Conservation (phyloP, 228 moss, liverwort and hornwort species). For the Sphagnum fallax region DNA sequence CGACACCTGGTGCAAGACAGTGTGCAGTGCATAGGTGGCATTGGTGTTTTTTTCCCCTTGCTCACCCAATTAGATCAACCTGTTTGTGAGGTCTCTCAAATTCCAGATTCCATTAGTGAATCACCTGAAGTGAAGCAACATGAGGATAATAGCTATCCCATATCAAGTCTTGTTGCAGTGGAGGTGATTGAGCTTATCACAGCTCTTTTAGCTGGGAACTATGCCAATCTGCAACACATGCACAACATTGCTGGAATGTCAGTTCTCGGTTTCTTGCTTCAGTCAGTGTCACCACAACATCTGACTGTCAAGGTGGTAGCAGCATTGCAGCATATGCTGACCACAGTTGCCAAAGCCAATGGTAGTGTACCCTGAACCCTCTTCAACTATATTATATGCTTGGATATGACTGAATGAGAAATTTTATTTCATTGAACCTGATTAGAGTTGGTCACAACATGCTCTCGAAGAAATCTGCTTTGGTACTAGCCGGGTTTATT, state of each 20-base stretch:
- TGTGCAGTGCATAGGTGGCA: conserved; percentile 84
- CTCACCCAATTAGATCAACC: conserved; percentile 75
- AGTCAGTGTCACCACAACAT: conserved; percentile 72
- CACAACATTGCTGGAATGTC: conserved; percentile 69
- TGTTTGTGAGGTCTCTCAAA: conserved; percentile 21
- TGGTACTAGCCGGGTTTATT: too few relatives aligned
- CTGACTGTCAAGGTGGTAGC: conserved; percentile 69
- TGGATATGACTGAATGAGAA: too few relatives aligned
- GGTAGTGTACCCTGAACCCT: conserved; percentile 18
- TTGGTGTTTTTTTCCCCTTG: conserved; percentile 77
- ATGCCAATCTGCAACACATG: conserved; percentile 74
- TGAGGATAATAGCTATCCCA: conserved; percentile 42
- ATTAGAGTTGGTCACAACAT: too few relatives aligned
- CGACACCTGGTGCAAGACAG: conserved; percentile 76
- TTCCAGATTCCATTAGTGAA: conserved; percentile 1
- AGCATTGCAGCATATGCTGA: conserved; percentile 68
- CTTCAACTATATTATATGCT: too few relatives aligned
- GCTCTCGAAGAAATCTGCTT: too few relatives aligned
- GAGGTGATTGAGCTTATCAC: conserved; percentile 73
- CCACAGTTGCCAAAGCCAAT: conserved; percentile 58
- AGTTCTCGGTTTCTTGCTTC: conserved; percentile 68
- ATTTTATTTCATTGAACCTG: too few relatives aligned
- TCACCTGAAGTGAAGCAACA: conserved; percentile 17
- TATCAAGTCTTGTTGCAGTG: conserved; percentile 65
- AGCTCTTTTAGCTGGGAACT: conserved; percentile 61